phyloP scores from a whole-genome alignment of 805 yeast species.

The Lipomyces lipofer region DNA sequence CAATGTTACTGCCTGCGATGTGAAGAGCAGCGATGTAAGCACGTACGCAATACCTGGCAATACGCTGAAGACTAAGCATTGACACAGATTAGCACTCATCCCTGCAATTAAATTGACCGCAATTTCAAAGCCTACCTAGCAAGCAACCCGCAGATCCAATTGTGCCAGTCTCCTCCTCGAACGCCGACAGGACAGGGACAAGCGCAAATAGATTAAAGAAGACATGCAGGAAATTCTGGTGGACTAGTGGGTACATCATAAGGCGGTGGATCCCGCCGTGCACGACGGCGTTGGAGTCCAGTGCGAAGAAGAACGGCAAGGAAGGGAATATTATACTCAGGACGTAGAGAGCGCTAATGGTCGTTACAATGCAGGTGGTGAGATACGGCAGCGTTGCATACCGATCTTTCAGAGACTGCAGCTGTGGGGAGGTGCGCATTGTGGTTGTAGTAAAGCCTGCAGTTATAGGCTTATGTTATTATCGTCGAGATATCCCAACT shows the following conservation, averaged over 20 bases:
- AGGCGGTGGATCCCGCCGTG: slow-evolving; percentile 26
- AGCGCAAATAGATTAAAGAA: slow-evolving; percentile 29
- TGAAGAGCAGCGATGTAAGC: slow-evolving; percentile 4
- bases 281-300: slow-evolving; percentile 12
- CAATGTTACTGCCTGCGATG: slow-evolving; percentile 7
- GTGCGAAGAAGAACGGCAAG: slow-evolving; percentile 7
- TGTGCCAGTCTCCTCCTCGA: slow-evolving; percentile 31
- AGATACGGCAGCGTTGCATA: slow-evolving; percentile 23
- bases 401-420: slow-evolving; percentile 20
- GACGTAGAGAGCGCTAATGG: slow-evolving; percentile 5
- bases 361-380: slow-evolving; percentile 6
- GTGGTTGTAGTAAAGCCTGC: not conserved
- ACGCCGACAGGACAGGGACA: slow-evolving; percentile 27
- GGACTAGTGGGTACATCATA: slow-evolving; percentile 30
- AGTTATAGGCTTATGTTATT: too few species aligned
- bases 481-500: too few species aligned
- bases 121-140: slow-evolving; percentile 9
- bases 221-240: slow-evolving; percentile 23
- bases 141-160: slow-evolving; percentile 29
- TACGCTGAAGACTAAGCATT: slow-evolving; percentile 15
- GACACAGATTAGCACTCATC: too few species aligned
- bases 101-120: not conserved
- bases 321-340: slow-evolving; percentile 2
- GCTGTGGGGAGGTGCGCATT: slow-evolving; percentile 10
- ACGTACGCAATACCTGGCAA: slow-evolving; percentile 27